A percentile compares a stretch with the other conserved stretches of the same genome.
phyloP scores from a whole-genome alignment of 148 eudicot genomes.

The Gaultheria prostrata region DNA sequence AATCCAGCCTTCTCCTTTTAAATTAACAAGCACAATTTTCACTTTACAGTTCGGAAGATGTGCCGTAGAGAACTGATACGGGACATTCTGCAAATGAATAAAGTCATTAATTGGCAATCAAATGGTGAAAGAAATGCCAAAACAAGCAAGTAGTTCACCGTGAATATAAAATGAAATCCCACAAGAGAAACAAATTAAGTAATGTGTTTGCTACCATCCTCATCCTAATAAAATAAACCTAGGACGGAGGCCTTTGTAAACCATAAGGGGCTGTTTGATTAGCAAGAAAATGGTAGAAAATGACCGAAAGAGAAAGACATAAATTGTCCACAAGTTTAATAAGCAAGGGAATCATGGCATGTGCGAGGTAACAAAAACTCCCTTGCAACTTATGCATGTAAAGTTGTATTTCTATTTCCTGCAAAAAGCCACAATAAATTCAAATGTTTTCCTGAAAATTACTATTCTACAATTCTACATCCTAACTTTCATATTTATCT shows the following conservation, averaged over 20 bases:
- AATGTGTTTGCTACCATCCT: not conserved
- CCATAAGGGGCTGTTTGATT: not conserved
- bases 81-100: slow-evolving; percentile 53
- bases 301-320: not conserved
- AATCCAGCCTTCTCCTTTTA: slow-evolving; percentile 63
- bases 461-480: not conserved
- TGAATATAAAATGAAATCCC: slow-evolving; percentile 5
- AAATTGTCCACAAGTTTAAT: not conserved
- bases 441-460: not conserved
- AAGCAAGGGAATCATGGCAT: not conserved
- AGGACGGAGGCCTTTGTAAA: not conserved
- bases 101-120: not conserved
- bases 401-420: not conserved
- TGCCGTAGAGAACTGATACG: slow-evolving; percentile 62
- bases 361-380: not conserved
- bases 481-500: not conserved
- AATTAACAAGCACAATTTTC: slow-evolving; percentile 61
- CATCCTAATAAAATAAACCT: not conserved
- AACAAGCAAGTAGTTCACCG: not conserved
- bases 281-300: not conserved
- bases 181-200: not conserved
- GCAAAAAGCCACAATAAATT: not conserved
- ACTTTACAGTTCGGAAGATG: slow-evolving; percentile 64
- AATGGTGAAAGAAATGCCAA: not conserved
- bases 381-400: not conserved